Evolutionary conservation across 345 rosid genomes (phyloP).

Genomic region (Eucalyptus curtisii): DNA sequence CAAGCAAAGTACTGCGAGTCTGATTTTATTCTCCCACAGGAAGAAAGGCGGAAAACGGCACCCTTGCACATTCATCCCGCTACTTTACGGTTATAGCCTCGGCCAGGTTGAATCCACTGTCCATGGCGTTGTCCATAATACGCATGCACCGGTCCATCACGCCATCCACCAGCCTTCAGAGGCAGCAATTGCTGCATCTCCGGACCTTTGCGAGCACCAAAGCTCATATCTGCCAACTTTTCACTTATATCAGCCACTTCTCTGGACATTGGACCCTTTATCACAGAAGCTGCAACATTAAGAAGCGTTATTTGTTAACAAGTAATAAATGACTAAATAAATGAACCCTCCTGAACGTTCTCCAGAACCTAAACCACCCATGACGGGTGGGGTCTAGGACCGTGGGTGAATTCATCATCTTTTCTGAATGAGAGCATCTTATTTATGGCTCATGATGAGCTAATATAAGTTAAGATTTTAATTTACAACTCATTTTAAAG

Average conservation of each 20-base stretch:
- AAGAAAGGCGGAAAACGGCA: background rate
- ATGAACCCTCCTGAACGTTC: background rate
- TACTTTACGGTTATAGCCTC: slow-evolving; percentile 3
- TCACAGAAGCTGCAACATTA: slow-evolving; percentile 12
- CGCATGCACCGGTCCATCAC: slow-evolving; percentile 18
- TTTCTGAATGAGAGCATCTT: background rate
- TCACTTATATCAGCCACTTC: background rate
- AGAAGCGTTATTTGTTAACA: background rate
- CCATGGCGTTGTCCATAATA: slow-evolving; percentile 37
- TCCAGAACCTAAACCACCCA: background rate
- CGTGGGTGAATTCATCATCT: background rate
- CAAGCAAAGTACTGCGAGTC: background rate
- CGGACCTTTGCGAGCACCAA: background rate
- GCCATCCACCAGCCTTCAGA: background rate
- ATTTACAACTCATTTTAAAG: background rate
- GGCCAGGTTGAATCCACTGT: slow-evolving; percentile 14
- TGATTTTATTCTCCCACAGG: background rate
- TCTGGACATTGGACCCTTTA: slow-evolving; percentile 5
- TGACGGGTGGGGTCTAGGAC: background rate
- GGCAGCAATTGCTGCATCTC: background rate
- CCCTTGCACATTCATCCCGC: background rate
- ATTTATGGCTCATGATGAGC: background rate
- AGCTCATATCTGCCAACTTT: background rate
- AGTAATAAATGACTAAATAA: background rate
- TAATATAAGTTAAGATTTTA: background rate